Percentiles rank a stretch among this genome's conserved stretches.
phyloP scores from a whole-genome alignment of 805 yeast species.

The Isabelozyma rhagii region DNA sequence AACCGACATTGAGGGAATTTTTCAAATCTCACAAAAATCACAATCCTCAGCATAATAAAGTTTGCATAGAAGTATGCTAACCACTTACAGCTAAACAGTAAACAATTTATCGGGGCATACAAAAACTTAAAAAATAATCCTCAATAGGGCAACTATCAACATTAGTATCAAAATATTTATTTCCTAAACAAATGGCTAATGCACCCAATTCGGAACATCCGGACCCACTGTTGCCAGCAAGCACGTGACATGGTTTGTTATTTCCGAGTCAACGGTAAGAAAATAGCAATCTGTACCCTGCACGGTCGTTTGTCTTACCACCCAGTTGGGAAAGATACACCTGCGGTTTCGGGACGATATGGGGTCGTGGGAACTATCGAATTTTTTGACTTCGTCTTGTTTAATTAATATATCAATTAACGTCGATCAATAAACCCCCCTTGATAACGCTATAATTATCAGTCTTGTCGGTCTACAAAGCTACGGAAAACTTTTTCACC shows the following conservation, averaged over 20 bases:
- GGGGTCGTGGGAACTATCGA: background rate
- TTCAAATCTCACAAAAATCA: background rate
- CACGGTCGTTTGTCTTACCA: background rate
- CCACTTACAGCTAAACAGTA: background rate
- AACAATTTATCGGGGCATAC: background rate
- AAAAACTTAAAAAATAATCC: background rate
- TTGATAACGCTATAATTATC: background rate
- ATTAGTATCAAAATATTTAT: background rate
- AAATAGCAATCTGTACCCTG: background rate
- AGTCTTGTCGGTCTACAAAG: background rate
- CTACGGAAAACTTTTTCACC: background rate
- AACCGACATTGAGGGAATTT: background rate
- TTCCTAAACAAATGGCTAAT: background rate
- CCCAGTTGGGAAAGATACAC: background rate
- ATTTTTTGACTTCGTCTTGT: background rate
- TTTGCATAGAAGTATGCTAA: background rate
- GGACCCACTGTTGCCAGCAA: background rate
- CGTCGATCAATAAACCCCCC: background rate
- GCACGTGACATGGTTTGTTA: background rate
- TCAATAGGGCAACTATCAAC: background rate
- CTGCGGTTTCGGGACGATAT: background rate
- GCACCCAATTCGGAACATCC: background rate
- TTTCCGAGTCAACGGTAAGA: background rate
- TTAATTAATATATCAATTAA: background rate
- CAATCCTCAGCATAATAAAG: background rate